Base-by-base conservation (phyloP, 2,329 filamentous ascomycete genomes). In the Incumbomyces delicatus region DNA sequence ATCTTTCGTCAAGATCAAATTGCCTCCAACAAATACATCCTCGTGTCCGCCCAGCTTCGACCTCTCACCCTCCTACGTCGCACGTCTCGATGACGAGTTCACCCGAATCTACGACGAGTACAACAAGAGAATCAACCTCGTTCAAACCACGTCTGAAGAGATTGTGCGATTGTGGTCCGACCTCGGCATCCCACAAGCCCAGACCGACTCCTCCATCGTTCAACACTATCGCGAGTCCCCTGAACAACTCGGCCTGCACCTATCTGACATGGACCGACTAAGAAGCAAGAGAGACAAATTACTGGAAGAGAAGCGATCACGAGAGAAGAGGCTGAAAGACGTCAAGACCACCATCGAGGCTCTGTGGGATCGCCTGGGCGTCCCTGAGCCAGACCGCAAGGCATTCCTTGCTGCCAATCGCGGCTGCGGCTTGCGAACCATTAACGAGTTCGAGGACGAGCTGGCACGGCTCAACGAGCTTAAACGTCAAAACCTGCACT, bases 81-180 rank as follows among this genome's bases (percentile, higher is more conserved):
- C 85, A 51, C 81, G 83, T 48, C 77, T 98, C 16, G 90, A 98
- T 62, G 75, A 77, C 45, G 92, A 98, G 66, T 98, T 96, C 61
- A 87, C 87, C 10, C 80, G 88, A 50, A 87, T 98, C 16, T 96
- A 96, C 66, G 88, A 96, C 60, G 94, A 98, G 69, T 98, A 96
- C 67, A 87, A 83, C 36, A 84, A 81, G 55, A 85, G 92, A 40
- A 74, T 95, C 37, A 76, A 77, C 27, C 79, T 78, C 0, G 88
- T 96, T 12, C 80, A 87, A 64, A 68, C 80, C 16, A 66, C 87
- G 2, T 81, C 80, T 34, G 85, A 95, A 58, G 81, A 92, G 51
- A 90, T 95, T 50, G 92, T 98, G 58, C 85, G 87, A 57, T 76
- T 98, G 0, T 98, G 92, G 89, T 90, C 87, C 0, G 92, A 98